Percentiles rank a stretch among this genome's conserved stretches.
These are phyloP conservation scores for Acacia concinna DNA, from an alignment of 331 rosid species.

Conservation along the genomic window DNA sequence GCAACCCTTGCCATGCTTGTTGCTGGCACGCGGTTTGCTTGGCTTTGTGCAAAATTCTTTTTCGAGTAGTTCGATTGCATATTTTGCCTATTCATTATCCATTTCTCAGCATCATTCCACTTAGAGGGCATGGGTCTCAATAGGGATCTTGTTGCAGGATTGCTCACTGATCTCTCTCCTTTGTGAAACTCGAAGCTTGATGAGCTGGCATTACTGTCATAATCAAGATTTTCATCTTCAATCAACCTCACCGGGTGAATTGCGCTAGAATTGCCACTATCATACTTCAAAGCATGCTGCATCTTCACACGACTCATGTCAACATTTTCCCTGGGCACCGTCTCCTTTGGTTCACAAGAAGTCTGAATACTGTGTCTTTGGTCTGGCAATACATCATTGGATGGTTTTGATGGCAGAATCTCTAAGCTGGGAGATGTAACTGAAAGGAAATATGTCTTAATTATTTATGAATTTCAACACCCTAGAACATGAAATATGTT, in stretches of 20 bases:
- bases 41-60: slow-evolving; percentile 55
- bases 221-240: slow-evolving; percentile 89
- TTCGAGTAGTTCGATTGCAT: slow-evolving; percentile 47
- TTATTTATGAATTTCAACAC: slow-evolving; percentile 27
- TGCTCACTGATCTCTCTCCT: slow-evolving; percentile 68
- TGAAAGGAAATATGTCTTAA: slow-evolving; percentile 34
- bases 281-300: slow-evolving; percentile 54
- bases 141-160: slow-evolving; percentile 53
- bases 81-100: slow-evolving; percentile 81
- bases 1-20: slow-evolving; percentile 69
- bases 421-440: slow-evolving; percentile 68
- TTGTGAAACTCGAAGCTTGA: slow-evolving; percentile 94
- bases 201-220: slow-evolving; percentile 96
- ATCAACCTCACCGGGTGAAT: slow-evolving; percentile 55
- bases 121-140: slow-evolving; percentile 84
- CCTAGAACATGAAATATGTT: no score
- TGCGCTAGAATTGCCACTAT: slow-evolving; percentile 58
- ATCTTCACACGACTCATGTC: slow-evolving; percentile 37
- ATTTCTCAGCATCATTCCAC: slow-evolving; percentile 97
- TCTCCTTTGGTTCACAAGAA: slow-evolving; percentile 52
- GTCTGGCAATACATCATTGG: slow-evolving; percentile 35
- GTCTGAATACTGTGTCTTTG: slow-evolving; percentile 31
- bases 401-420: slow-evolving; percentile 40
- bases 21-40: slow-evolving; percentile 53
- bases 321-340: slow-evolving; percentile 46